These are phyloP conservation scores for Starmerella ratchasimensis DNA, from an alignment of 805 yeast species.

Conservation along the genomic window DNA sequence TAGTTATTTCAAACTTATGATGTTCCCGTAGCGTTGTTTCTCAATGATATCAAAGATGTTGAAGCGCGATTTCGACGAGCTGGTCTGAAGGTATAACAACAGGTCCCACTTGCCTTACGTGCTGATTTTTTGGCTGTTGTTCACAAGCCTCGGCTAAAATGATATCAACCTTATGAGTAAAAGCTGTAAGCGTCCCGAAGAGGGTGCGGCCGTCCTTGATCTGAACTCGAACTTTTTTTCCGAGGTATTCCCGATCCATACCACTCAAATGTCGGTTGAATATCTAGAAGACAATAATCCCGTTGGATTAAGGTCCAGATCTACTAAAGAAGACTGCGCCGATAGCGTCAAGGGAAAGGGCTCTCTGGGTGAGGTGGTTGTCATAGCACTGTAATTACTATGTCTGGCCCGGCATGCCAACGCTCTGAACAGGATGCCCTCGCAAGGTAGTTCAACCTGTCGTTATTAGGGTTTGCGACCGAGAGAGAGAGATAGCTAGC, in stretches of 20 bases:
- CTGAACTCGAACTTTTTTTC: conserved; percentile 21
- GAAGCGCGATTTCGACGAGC: conserved; percentile 19
- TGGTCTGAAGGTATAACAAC: conserved; percentile 25
- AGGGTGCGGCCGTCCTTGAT: conserved; percentile 24
- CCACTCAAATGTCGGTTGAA: too few species aligned
- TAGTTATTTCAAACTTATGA: neutral
- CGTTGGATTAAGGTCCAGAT: too few species aligned
- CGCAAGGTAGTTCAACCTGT: too few species aligned
- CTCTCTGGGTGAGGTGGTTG: too few species aligned
- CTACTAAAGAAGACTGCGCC: too few species aligned
- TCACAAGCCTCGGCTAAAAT: conserved; percentile 25
- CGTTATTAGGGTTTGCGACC: too few species aligned
- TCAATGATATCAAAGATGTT: conserved; percentile 10
- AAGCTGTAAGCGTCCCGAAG: conserved; percentile 25
- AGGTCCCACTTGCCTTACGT: conserved; percentile 24
- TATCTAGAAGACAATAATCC: too few species aligned
- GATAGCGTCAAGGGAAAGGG: too few species aligned
- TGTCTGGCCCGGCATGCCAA: too few species aligned
- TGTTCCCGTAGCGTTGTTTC: neutral
- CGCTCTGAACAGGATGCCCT: too few species aligned
- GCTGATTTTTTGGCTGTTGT: conserved; percentile 19
- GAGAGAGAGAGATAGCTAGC: too few species aligned
- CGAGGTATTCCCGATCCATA: conserved; percentile 14
- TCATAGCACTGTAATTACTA: too few species aligned
- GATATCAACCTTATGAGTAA: conserved; percentile 23